Conservation (phyloP, 169 alveolate species). For the Perkinsus chesapeaki region DNA sequence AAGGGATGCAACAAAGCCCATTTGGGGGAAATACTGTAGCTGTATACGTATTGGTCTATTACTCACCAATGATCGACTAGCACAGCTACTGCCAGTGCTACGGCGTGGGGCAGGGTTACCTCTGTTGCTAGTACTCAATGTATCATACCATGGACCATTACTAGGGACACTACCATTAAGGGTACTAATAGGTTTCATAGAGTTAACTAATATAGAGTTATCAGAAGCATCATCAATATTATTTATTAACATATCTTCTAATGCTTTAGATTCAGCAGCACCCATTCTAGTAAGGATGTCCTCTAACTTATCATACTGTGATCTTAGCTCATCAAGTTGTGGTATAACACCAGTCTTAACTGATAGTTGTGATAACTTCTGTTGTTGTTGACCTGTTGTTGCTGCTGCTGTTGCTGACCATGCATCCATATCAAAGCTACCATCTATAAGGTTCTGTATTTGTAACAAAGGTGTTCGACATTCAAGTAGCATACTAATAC, state of each 20-base stretch:
- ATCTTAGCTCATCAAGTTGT: not conserved
- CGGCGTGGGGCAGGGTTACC: not conserved
- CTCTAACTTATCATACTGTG: not conserved
- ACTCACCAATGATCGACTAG: not conserved
- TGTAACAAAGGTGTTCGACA: not conserved
- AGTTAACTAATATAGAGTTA: no score
- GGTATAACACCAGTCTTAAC: not conserved
- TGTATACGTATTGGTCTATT: not conserved
- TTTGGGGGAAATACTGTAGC: not conserved
- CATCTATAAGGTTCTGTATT: not conserved
- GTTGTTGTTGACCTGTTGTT: no score
- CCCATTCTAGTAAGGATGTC: not conserved
- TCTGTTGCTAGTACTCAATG: not conserved
- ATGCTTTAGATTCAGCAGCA: not conserved
- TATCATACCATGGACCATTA: not conserved
- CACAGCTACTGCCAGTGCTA: not conserved
- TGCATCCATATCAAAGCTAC: not conserved
- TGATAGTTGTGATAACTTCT: not conserved
- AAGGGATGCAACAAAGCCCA: not conserved
- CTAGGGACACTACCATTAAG: not conserved
- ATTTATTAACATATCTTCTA: not conserved
- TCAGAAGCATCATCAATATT: no score
- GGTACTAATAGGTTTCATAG: no score
- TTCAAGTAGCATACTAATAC: not conserved
- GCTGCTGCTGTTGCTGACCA: not conserved